Base-by-base conservation (phyloP, 768 basidiomycete species). In the Russula sp. region DNA sequence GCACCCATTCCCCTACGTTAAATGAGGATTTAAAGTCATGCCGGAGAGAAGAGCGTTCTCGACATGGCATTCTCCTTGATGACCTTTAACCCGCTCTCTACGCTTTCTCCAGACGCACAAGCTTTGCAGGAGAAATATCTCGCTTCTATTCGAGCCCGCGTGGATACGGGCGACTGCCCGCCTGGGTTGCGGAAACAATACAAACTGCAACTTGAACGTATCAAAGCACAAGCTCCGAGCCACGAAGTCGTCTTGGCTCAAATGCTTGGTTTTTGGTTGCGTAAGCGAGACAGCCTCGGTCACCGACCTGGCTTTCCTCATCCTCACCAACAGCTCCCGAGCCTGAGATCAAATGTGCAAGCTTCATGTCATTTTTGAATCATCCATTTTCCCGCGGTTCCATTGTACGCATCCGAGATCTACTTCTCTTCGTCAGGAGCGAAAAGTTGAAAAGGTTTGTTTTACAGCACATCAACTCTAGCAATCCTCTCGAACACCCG, bases 391-490 rank as follows among this genome's bases (percentile, higher is more conserved):
- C 68, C 14, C 57, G 68, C 1, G 67, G 61, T 6, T 64, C 63
- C 18, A 61, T 70, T 14, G 69, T 69, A n/a, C 22, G 62, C 16
- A 34, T 22, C 51, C 20, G 3, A 8, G 9, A 13, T 38, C 32
- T 7, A 9, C 7, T 6, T 7, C 11, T n/a, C 25, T 2, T 22
- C 46, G 8, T 16, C 13, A 11, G 3, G 29, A n/a, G 35, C 29
- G 3, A 18, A 48, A 4, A 9, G 7, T 32, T 13, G 1, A 29
- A 29, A 55, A 29, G 14, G 14, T n/a, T 48, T 6, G 7, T 32
- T 60, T 60, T 47, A 2, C 39, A 67, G 66, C 68, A 69, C 36
- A 60, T 58, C n/a, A 51, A 47, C 3, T 64, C 63, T 2, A 60
- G n/a, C 7, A 53, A 68, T 39, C 65, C 67, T 9, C 38, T 46